phyloP scores from a whole-genome alignment of 2,329 filamentous ascomycete species.

The Dactylonectria estremocensis region DNA sequence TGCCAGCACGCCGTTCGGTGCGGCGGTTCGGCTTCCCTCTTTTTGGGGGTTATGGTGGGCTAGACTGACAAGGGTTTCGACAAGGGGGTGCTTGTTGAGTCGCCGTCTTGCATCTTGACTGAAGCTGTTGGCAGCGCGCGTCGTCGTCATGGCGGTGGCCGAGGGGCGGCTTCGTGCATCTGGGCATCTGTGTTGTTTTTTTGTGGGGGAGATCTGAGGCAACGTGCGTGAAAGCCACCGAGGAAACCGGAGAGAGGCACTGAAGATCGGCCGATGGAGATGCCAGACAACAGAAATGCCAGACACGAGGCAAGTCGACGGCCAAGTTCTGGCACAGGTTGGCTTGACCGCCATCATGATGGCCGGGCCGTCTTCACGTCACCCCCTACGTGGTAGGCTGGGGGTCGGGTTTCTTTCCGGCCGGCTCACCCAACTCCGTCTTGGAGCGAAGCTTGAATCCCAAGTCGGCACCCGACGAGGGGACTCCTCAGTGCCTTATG shows the following conservation, averaged over 20 bases:
- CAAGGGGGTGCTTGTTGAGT: too few species aligned
- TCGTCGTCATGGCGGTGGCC: background rate
- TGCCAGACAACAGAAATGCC: background rate
- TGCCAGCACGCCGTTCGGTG: conserved; percentile 16
- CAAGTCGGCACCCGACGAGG: background rate
- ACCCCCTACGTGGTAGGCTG: background rate
- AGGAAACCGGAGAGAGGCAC: background rate
- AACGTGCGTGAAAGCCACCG: background rate
- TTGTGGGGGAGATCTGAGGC: conserved; percentile 5
- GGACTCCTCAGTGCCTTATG: background rate
- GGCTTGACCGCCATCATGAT: conserved; percentile 18
- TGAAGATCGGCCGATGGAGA: background rate
- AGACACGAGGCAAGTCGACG: conserved; percentile 7
- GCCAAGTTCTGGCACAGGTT: conserved; percentile 2
- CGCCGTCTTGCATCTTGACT: background rate
- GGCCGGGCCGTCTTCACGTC: conserved; percentile 18
- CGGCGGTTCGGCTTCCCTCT: conserved; percentile 18
- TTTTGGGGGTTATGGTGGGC: conserved; percentile 6
- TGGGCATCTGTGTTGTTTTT: conserved; percentile 4
- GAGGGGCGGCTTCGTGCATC: conserved; percentile 8
- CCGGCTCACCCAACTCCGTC: conserved; percentile 15
- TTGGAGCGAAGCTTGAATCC: conserved; percentile 5
- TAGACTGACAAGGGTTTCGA: too few species aligned
- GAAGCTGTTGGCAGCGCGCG: conserved; percentile 6
- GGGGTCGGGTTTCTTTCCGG: conserved; percentile 31